phyloP scores from a whole-genome alignment of 108 stramenopile genomes.

The Chaetoceros muelleri region DNA sequence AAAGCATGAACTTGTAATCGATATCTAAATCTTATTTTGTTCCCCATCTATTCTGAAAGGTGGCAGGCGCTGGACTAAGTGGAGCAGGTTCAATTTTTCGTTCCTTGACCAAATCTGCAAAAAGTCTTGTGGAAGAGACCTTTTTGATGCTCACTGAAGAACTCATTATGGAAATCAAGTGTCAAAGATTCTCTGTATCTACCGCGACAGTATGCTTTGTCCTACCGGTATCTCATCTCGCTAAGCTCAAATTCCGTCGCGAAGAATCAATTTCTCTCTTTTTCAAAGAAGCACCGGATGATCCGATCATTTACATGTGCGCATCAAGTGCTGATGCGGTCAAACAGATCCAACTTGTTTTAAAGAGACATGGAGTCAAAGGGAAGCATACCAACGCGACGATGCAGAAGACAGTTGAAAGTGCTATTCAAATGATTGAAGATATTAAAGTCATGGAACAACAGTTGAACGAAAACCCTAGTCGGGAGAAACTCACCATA shows the following conservation, averaged over 20 bases:
- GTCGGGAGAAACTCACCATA: constrained; percentile 67
- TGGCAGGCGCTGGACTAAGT: constrained; percentile 31
- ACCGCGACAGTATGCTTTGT: constrained; percentile 41
- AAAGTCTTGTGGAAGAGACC: constrained; percentile 76
- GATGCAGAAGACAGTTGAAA: constrained; percentile 60
- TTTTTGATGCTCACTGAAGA: constrained; percentile 82
- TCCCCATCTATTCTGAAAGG: constrained; percentile 32
- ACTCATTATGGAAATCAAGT: constrained; percentile 67
- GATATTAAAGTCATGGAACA: constrained; percentile 81
- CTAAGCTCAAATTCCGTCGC: constrained; percentile 76
- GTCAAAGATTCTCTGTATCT: neutral
- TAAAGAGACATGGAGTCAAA: constrained; percentile 81
- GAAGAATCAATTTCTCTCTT: constrained; percentile 79
- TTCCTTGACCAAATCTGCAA: constrained; percentile 64
- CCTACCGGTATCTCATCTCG: constrained; percentile 65
- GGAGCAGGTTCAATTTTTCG: constrained; percentile 63
- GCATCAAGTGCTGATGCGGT: constrained; percentile 74
- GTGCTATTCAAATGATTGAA: constrained; percentile 73
- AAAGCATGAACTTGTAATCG: neutral
- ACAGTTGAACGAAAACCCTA: constrained; percentile 60
- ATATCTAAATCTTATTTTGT: no score
- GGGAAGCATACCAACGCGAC: constrained; percentile 86
- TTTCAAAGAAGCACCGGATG: constrained; percentile 78
- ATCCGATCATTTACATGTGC: constrained; percentile 86
- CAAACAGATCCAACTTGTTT: constrained; percentile 74